Base-by-base conservation (phyloP, 176 grass and related monocot species). In the Carex parvula region DNA sequence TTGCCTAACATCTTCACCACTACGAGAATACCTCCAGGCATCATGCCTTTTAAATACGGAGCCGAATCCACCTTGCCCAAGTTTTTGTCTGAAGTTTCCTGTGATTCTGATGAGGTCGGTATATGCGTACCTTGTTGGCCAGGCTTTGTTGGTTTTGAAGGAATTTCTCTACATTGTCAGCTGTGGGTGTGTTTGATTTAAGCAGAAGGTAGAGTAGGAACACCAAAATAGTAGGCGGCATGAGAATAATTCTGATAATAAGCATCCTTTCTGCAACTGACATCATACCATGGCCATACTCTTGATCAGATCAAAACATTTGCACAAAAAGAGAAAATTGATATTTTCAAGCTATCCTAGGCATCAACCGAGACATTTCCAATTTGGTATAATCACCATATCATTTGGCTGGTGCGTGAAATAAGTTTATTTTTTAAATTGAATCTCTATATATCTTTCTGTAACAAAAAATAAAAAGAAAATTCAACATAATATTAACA, bases 41-140 rank as follows among this genome's bases (percentile, higher is more conserved):
- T 64, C 13, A 18, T 22, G 0, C 86, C 88, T 88, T n/a, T 15
- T 90, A 50, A 79, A 93, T 12, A 93, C 88, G 6, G 14, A 39
- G 3, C 91, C 88, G 55, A 93, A 90, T 9, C 88, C 88, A 41
- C 91, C 91, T 88, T 93, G 88, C 3, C 88, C 91, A 63, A 90
- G 11, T 60, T 92, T 92, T 12, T 70, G 30, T 9, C 42, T 8
- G 42, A 90, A 88, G 24, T 87, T 59, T 17, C 15, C 63, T 16
- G 91, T 93, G 20, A 93, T 90, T 64, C 64, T 77, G 73, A 90
- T 86, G 22, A 92, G 65, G 76, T 92, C 63, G 50, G 60, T 63
- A 10, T 92, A 89, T 41, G 82, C 17, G 33, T 85, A 92, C 18
- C 78, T 81, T 48, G 71, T 87, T 1, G 88, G 88, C 35, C 21